Conservation (phyloP, 306 rosid species). For the Dryas alaskensis region DNA sequence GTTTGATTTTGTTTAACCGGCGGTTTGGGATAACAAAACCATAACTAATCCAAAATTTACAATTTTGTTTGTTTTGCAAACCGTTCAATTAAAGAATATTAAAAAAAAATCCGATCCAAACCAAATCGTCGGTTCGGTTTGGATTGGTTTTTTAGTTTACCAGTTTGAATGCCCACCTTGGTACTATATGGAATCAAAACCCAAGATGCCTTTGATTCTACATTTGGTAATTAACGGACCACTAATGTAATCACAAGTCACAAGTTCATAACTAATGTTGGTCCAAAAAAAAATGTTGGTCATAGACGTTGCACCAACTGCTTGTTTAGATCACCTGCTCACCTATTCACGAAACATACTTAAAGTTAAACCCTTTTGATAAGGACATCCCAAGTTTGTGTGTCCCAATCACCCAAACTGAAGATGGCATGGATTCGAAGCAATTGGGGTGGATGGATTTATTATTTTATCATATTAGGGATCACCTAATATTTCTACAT, state of each 20-base stretch:
- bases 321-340: conserved; percentile 23
- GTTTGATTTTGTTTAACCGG: too few relatives aligned
- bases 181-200: too few relatives aligned
- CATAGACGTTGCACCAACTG: conserved; percentile 22
- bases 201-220: neutral
- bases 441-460: neutral
- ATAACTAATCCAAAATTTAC: too few relatives aligned
- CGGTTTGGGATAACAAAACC: too few relatives aligned
- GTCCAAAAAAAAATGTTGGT: neutral
- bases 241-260: neutral
- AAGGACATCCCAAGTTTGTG: conserved; percentile 1
- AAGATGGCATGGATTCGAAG: neutral
- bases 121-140: too few relatives aligned
- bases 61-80: too few relatives aligned
- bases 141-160: too few relatives aligned
- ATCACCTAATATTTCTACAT: neutral
- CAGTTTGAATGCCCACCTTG: too few relatives aligned
- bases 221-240: neutral
- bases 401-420: neutral
- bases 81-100: too few relatives aligned
- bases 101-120: too few relatives aligned
- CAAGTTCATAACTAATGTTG: conserved; percentile 5
- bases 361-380: neutral
- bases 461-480: neutral
- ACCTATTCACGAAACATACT: neutral